Conservation (phyloP, 768 basidiomycete genomes). For the Mycena floridula region DNA sequence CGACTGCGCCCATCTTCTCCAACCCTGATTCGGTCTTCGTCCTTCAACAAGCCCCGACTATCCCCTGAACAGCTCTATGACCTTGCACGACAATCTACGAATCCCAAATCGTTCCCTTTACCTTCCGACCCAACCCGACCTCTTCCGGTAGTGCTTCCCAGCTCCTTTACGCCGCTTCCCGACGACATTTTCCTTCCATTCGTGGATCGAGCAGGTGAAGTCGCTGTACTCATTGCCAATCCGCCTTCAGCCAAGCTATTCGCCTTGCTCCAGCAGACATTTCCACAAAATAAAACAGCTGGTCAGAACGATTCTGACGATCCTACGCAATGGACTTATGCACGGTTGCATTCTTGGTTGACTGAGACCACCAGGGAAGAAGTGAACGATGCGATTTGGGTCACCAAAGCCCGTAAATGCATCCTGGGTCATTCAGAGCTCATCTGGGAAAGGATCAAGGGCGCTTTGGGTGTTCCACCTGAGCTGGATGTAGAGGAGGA, state of each 20-base stretch:
- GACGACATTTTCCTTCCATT: constrained; percentile 81
- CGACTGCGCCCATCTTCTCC: constrained; percentile 47
- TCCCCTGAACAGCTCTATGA: constrained; percentile 72
- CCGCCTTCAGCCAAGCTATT: constrained; percentile 68
- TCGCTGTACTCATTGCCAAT: constrained; percentile 55
- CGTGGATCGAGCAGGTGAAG: constrained; percentile 76
- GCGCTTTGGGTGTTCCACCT: constrained; percentile 80
- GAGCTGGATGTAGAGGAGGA: constrained; percentile 66
- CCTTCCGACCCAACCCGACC: constrained; percentile 19
- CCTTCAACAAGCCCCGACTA: constrained; percentile 42
- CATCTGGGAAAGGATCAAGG: constrained; percentile 89
- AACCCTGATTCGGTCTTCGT: constrained; percentile 18
- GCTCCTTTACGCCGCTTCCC: constrained; percentile 70
- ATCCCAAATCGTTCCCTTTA: constrained; percentile 21
- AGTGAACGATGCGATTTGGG: constrained; percentile 69
- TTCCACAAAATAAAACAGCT: constrained; percentile 28
- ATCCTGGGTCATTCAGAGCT: constrained; percentile 75
- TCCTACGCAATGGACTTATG: constrained; percentile 65
- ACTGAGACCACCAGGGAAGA: constrained; percentile 55
- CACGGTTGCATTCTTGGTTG: constrained; percentile 64
- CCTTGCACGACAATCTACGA: constrained; percentile 58
- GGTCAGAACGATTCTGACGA: constrained; percentile 31
- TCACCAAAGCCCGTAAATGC: constrained; percentile 65
- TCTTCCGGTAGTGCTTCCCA: constrained; percentile 25
- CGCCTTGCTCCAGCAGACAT: constrained; percentile 67